Percentiles rank a stretch among this genome's conserved stretches.
phyloP scores from a whole-genome alignment of 805 yeast genomes.

The Helenozyma rhizophorensis region DNA sequence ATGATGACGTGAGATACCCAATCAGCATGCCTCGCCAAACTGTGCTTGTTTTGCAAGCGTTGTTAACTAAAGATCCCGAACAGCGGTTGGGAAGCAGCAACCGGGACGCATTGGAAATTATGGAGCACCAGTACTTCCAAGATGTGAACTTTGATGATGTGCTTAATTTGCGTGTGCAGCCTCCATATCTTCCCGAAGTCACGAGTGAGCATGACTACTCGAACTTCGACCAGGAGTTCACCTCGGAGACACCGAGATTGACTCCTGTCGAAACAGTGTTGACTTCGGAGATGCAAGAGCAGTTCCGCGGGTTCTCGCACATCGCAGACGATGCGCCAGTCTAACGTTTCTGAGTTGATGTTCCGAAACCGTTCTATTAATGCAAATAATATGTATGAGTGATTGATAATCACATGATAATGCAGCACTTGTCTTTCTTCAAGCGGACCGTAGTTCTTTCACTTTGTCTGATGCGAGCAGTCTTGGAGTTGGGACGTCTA shows the following conservation, averaged over 20 bases:
- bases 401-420: constrained; percentile 9
- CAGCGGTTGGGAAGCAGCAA: constrained; percentile 83
- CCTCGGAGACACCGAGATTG: constrained; percentile 88
- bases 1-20: constrained; percentile 95
- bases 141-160: constrained; percentile 90
- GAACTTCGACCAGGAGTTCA: constrained; percentile 91
- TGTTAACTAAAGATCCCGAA: constrained; percentile 83
- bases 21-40: constrained; percentile 97
- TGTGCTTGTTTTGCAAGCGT: constrained; percentile 86
- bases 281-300: constrained; percentile 87
- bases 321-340: constrained; percentile 56
- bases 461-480: no score
- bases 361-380: not conserved
- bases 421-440: constrained; percentile 14
- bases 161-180: constrained; percentile 61
- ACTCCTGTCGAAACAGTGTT: constrained; percentile 91
- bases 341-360: no score
- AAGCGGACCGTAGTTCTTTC: no score
- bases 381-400: constrained; percentile 1
- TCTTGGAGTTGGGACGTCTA: no score
- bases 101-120: constrained; percentile 86
- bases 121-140: constrained; percentile 91
- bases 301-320: constrained; percentile 95
- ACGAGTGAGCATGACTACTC: constrained; percentile 86
- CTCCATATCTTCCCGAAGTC: constrained; percentile 89